Base-by-base conservation (phyloP, 108 stramenopile genomes). In the Pseudonitzschia delicatissima region DNA sequence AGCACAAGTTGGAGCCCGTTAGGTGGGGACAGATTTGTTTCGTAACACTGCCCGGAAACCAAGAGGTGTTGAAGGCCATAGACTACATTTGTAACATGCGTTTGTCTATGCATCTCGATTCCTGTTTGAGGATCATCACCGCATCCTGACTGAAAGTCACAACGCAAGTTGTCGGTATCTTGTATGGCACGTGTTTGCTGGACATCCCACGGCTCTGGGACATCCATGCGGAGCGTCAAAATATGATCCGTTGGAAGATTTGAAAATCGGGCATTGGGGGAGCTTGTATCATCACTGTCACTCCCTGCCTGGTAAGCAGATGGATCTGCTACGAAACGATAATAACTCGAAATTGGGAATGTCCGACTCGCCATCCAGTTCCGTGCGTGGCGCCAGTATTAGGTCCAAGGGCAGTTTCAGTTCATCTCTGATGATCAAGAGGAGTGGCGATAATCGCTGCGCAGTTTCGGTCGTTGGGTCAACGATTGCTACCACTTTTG, bases 191-290 rank as follows among this genome's bases (percentile, higher is more conserved):
- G 20, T n/a, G 71, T 63, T 57, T 95, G 87, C 53, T 98, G 96
- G 25, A 97, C 92, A 77, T 96, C 92, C 97, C 96, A 99, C 26
- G 92, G 73, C 72, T 98, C 97, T 0, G 98, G 96, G 11, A 97
- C 87, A 76, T 96, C 97, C 77, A 98, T 82, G 59, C 95, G 81
- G 7, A 96, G 65, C n/a, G 98, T 99, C 49, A 99, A 77, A 33
- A 94, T 67, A 49, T 96, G 96, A 15, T 90, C 72, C 20, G 74
- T 75, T 4, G 98, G 98, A 29, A 99, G 85, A 48, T 85, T 77
- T 18, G 78, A 65, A 66, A 99, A 97, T 31, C 64, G 47, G 3
- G 97, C 97, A 36, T 49, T 62, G 1, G 93, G 88, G 53, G 73
- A 65, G 23, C 65, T 77, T n/a, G 29, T 33, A n/a, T n/a, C n/a